Evolutionary conservation across 192 early-diverging fungal genomes (phyloP), one percentile per base, ranked within the genome.

Genomic region (Funneliformis geosporum): DNA sequence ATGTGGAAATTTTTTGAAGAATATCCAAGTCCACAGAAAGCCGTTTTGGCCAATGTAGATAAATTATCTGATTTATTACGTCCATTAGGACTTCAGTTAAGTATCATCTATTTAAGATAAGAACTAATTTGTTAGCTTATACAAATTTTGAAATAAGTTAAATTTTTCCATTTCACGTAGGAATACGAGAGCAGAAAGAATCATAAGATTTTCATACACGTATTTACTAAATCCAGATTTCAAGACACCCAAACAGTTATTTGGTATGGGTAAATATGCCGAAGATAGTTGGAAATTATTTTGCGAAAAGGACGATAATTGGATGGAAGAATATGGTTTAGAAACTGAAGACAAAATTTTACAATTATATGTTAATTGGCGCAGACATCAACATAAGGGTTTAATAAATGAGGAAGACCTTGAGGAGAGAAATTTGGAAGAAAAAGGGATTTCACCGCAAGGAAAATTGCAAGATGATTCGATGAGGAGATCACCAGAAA

Each of bases 1-100:
- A 23, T 79, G n/a, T 79, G 77, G 77, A 70, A 79, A 70, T 79
- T 79, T 70, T 59, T 79, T 6, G 77, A 79, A n/a, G 50, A 70
- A 42, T 79, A 79, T 69, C 21, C 50, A 60, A 62, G 67, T 6
- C 66, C 77, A 38, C 33, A 79, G 23, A 70, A 60, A 25, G 67
- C 77, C 18, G 27, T 79, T 60, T 38, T 60, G 40, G 77, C 67
- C n/a, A 40, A 70, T 69, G n/a, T 60, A 18, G 39, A 47, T 27
- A 44, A 68, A 43, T 60, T 79, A 14, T 23, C 47, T 14, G 39
- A 64, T 60, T 69, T 79, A 25, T 55, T 79, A 39, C 39, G 67
- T 9, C 77, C 77, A n/a, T 28, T 79, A n/a, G 77, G 77, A 69
- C 50, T 79, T 12, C 65, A 79, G 77, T 55, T 79, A 70, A n/a